Conservation (phyloP, 768 basidiomycete genomes). For the Lactifluus hygrophoroides region DNA sequence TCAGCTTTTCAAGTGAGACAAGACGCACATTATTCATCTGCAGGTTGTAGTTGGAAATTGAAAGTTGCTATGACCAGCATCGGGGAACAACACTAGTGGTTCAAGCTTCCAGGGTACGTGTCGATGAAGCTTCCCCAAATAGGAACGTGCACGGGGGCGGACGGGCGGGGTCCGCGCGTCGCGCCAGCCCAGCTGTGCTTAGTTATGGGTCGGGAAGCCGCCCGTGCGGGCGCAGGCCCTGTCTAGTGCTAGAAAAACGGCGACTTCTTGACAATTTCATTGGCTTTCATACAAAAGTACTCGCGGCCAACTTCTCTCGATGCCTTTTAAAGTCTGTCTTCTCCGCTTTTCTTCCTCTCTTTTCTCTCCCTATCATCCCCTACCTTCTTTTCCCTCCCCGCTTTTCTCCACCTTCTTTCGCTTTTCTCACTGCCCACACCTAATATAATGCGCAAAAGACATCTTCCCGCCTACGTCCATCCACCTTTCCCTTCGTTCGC, state of each 20-base stretch:
- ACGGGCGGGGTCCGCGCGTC: not conserved
- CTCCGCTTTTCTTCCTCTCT: not conserved
- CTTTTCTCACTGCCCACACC: not conserved
- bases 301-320: not conserved
- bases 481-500: slow-evolving; percentile 14
- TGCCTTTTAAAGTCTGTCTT: slow-evolving; percentile 2
- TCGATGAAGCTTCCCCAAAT: not conserved
- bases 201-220: not conserved
- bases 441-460: not conserved
- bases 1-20: not conserved
- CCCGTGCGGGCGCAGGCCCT: not conserved
- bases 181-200: not conserved
- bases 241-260: slow-evolving; percentile 3
- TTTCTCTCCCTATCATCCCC: not conserved
- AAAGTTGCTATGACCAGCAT: not conserved
- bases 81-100: not conserved
- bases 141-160: not conserved
- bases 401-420: not conserved
- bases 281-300: not conserved
- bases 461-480: not conserved
- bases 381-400: not conserved
- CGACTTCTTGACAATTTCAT: slow-evolving; percentile 1
- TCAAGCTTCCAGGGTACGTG: not conserved
- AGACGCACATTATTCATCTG: not conserved
- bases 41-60: not conserved